These are phyloP conservation scores for Wallacemonas sp. DNA, from an alignment of 208 protist species.

Conservation along the genomic window DNA sequence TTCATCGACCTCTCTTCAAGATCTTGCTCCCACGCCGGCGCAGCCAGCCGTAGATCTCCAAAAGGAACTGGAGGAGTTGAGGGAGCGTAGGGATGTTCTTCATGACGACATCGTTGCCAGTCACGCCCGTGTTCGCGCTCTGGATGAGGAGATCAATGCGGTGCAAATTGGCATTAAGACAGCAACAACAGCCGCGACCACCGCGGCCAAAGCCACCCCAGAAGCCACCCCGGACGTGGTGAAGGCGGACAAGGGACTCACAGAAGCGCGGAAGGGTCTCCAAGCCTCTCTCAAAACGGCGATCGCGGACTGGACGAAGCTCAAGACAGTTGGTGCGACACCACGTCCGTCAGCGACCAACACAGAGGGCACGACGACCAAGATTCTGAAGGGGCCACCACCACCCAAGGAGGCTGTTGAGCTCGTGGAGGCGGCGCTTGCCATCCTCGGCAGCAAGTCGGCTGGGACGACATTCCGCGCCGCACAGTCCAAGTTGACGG, in stretches of 20 bases:
- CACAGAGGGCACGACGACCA: not conserved
- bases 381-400: not conserved
- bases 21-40: not conserved
- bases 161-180: not conserved
- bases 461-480: not conserved
- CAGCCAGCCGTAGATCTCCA: not conserved
- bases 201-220: not conserved
- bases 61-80: slow-evolving; percentile 35
- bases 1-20: slow-evolving; percentile 9
- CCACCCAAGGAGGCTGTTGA: not conserved
- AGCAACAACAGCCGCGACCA: no score
- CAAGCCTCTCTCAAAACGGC: slow-evolving; percentile 18
- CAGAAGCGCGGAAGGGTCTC: slow-evolving; percentile 24
- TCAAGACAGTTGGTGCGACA: not conserved
- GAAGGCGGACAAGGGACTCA: slow-evolving; percentile 16
- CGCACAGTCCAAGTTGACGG: not conserved
- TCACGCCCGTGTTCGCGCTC: slow-evolving; percentile 29
- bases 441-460: not conserved
- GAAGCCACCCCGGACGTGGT: slow-evolving; percentile 1
- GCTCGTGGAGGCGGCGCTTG: not conserved
- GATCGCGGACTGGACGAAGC: not conserved
- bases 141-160: slow-evolving; percentile 14
- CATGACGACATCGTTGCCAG: slow-evolving; percentile 29
- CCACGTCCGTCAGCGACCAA: not conserved
- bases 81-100: slow-evolving; percentile 28